Conservation (phyloP, 139 green algal genomes). For the Coccomyxa sp. region DNA sequence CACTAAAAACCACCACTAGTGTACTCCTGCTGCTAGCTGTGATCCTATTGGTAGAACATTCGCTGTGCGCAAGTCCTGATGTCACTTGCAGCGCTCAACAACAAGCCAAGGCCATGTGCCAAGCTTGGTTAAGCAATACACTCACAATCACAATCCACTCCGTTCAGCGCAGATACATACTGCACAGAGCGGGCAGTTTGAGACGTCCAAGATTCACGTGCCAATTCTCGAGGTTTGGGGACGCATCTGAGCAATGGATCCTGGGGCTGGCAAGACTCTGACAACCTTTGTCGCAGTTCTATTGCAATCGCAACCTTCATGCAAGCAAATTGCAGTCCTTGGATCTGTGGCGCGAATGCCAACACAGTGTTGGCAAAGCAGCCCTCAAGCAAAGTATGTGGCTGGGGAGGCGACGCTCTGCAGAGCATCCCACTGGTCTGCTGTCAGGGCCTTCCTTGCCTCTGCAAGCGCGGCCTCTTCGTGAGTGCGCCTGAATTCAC, state of each 20-base stretch:
- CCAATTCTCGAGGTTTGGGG: no score
- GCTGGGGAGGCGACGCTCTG: constrained; percentile 60
- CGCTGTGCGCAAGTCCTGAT: not conserved
- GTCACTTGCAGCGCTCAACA: not conserved
- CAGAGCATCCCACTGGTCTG: constrained; percentile 75
- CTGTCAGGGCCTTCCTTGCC: constrained; percentile 39
- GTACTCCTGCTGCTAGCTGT: not conserved
- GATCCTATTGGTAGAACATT: not conserved
- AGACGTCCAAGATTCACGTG: no score
- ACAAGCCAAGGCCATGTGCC: not conserved
- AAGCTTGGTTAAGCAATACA: not conserved
- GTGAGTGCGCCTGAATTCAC: constrained; percentile 64
- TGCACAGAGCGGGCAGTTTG: no score
- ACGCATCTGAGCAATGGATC: no score
- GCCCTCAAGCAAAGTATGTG: constrained; percentile 75
- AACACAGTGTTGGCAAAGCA: no score
- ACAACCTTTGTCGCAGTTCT: no score
- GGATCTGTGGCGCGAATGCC: no score
- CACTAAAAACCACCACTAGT: not conserved
- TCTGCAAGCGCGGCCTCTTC: constrained; percentile 50
- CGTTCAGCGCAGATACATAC: no score
- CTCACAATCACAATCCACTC: not conserved
- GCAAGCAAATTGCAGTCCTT: no score
- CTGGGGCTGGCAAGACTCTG: no score
- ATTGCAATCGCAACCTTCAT: no score